Evolutionary conservation across 2,329 filamentous ascomycete genomes (phyloP), one percentile per base, ranked within the genome.

Genomic region (Gnomoniopsis sp.): DNA sequence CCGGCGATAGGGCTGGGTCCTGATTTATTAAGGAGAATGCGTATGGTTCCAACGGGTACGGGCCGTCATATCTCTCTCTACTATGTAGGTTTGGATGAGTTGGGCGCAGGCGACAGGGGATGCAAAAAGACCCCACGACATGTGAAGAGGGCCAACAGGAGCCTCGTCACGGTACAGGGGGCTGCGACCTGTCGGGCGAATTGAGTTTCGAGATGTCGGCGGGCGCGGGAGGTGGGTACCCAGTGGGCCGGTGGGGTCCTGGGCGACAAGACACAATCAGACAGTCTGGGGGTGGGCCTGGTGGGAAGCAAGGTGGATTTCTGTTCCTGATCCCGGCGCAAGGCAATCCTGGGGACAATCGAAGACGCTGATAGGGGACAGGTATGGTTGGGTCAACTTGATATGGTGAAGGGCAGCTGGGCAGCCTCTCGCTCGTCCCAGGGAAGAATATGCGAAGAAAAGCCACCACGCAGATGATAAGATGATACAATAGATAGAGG

Each of bases 61-160:
- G 55, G 58, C 48, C 55, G 55, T 58, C 46, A 58, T 49, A 58
- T 55, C 34, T 55, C 22, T 47, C 22, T 50, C 49, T 41, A 56
- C n/a, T n/a, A n/a, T n/a, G n/a, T n/a, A 44, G 17, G 41, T 44
- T 19, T 44, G 41, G 41, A 11, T 19, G 41, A 2, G 41, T 41
- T 41, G 41, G 58, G 36, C 36, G 59, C 48, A 44, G 46, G 48
- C 43, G 19, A 11, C 41, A 47, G 44, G n/a, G 44, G 52, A 47
- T 50, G 50, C 47, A 53, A 47, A 51, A 23, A 33, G 41, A 51
- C 54, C 47, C 46, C 55, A 55, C 48, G 59, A 48, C 55, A 61
- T 54, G 59, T 58, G 55, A 57, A 41, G 50, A 54, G 47, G 36
- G 15, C n/a, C 41, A 44, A 19, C 17, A 17, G 17, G 19, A 41